Percentiles rank a stretch among this genome's conserved stretches.
phyloP scores from a whole-genome alignment of 805 yeast genomes.

The Grigorovia transvaalensis region DNA sequence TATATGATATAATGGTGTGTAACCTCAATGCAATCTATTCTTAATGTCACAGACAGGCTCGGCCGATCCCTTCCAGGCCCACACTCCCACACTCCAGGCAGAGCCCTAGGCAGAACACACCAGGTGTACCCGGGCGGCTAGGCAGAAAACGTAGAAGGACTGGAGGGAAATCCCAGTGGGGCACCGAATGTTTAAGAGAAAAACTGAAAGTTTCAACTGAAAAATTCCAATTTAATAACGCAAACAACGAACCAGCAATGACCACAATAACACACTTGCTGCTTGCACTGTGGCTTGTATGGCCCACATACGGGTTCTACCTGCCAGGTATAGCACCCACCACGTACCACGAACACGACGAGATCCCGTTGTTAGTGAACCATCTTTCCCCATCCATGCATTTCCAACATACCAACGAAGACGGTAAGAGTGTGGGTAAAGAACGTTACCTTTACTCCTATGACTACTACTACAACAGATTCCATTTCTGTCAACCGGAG shows the following conservation, averaged over 20 bases:
- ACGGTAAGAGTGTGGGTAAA: conserved; percentile 30
- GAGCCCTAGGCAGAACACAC: no score
- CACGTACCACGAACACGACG: conserved; percentile 63
- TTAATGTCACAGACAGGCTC: not conserved
- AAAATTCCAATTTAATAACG: not conserved
- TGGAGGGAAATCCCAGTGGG: no score
- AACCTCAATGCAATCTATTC: not conserved
- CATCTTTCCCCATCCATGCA: conserved; percentile 73
- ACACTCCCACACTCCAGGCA: no score
- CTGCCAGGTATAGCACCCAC: conserved; percentile 96
- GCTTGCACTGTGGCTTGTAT: not conserved
- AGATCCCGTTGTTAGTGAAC: conserved; percentile 72
- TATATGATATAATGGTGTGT: no score
- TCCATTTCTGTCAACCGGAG: conserved; percentile 74
- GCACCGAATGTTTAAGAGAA: no score
- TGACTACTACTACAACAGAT: conserved; percentile 73
- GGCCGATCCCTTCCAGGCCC: not conserved
- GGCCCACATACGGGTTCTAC: conserved; percentile 50
- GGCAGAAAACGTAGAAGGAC: no score
- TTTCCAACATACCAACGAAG: conserved; percentile 32
- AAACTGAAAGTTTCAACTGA: not conserved
- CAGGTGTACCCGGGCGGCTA: no score
- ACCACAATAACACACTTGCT: not conserved
- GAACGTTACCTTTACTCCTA: conserved; percentile 59
- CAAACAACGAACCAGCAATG: not conserved